Evolutionary conservation across 768 basidiomycete genomes (phyloP), one percentile per base, ranked within the genome.

Genomic region (Mycena filopes): DNA sequence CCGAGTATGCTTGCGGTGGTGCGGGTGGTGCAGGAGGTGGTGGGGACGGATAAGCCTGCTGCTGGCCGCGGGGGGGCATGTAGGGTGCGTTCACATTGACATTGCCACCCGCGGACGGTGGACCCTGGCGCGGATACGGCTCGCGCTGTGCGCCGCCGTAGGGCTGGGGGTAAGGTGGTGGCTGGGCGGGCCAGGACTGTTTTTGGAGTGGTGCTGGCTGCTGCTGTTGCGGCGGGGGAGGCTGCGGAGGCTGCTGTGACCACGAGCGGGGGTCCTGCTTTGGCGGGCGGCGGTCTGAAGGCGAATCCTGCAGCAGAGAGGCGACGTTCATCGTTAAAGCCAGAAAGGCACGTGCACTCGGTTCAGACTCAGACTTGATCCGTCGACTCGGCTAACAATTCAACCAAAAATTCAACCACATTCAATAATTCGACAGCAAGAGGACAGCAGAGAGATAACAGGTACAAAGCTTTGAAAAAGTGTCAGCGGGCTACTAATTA

Each of bases 221-320:
- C 46, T 45, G 60, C 48, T 62, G 50, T 15, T 40, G 54, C 13
- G 41, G 59, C n/a, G 42, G 50, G 8, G 4, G 50, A 25, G 33
- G 60, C n/a, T 16, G 60, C 9, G 36, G 47, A 13, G 23, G 36
- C 13, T 36, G 54, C 1, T 43, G 60, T 36, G 40, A 38, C 11
- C 15, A 36, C 36, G 40, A n/a, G 38, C 3, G 41, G 12, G 60
- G 54, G 38, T 49, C 55, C 29, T 53, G 63, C 7, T 48, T 61
- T 33, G 58, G 55, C 2, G 51, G 59, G 25, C 67, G 63, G 46
- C 65, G 45, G 70, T 89, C 88, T 0, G 89, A 89, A 49, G 90
- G 90, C 0, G 89, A 86, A 75, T 89, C 88, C 69, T 90, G 89
- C 26, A 92, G 79, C 60, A 92, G 83, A 73, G 82, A 86, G 25